Evolutionary conservation across 257 asterid species (phyloP), one percentile per base, ranked within the genome.

Genomic region (Lavandula angustifolia): DNA sequence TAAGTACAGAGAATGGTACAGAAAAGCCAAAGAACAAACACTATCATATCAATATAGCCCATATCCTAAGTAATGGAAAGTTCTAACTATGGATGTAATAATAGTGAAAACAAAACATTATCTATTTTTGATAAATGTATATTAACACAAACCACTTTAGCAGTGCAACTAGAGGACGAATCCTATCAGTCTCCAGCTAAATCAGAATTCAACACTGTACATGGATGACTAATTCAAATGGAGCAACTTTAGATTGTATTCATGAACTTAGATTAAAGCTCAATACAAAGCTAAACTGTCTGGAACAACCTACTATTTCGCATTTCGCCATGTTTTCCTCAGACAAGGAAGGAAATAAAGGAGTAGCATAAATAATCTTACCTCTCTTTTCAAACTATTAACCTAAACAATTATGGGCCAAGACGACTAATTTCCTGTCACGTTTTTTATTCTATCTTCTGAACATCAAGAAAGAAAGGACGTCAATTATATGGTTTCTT

Each of bases 1-100:
- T 67, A 47, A 69, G 71, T 37, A 64, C 54, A 76, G 59, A 50
- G 46, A 58, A 38, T 59, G 3, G 11, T 6, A 40, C 57, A 77
- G n/a, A 29, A 43, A 54, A 67, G 35, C 31, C 9, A 33, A 54
- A 29, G 48, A 67, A 78, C 34, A 55, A 67, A 69, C 9, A 18
- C 40, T 47, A 66, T 58, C 58, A 17, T 46, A 47, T 6, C 31
- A 60, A 44, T 7, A 70, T 37, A 38, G 62, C 22, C 51, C 32
- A 62, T 62, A 37, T 49, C 57, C 60, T 16, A 31, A 27, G 68
- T 31, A 57, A 41, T 50, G 68, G 38, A 46, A 37, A 51, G 37
- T 35, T 31, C 35, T 43, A 27, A 37, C 9, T 6, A 47, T 6
- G 27, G 56, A 58, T 43, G 54, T 46, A 56, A 42, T 12, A 16